Base-by-base conservation (phyloP, 2,329 filamentous ascomycete species). In the Fonsecaea pugnacius region DNA sequence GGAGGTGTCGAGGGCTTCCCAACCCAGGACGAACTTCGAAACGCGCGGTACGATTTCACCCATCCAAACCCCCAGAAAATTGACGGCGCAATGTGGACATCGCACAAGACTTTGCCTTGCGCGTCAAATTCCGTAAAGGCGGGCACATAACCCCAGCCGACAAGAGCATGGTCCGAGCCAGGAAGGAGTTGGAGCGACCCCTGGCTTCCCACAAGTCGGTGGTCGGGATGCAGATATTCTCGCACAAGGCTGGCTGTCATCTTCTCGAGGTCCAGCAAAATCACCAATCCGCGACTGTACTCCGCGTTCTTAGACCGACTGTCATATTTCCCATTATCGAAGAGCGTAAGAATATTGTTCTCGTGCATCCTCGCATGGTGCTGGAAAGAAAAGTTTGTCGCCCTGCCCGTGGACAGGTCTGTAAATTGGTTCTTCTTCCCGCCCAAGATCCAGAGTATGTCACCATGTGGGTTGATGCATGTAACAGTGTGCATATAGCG, bases 21-120 rank as follows among this genome's bases (percentile, higher is more conserved):
- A 3, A 78, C 78, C 83, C 85, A 88, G 63, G 80, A 76, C 18
- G 30, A 24, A 50, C 69, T 68, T 69, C 83, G 84, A 72, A 82
- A 82, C 1, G 79, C 80, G 32, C 84, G 80, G 69, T 87, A 87
- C 55, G 81, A 84, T 69, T 83, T 78, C 2, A 83, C 78, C 14
- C 69, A 62, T 1, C 70, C 73, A 14, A 70, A 65, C 70, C 75
- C 50, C 72, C 70, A 73, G 73, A 67, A 72, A 70, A 60, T 72
- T 74, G 64, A 78, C 60, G 55, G 72, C 43, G 69, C 78, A 69
- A 85, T 75, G 69, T 82, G 82, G 6, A 76, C 78, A 62, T 86
- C 82, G 75, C 85, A 85, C n/a, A 87, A 74, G 3, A 80, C 71
- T 5, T 72, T 65, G 10, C 74, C 75, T 2, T 56, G 48, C 7